A percentile compares a stretch with the other conserved stretches of the same genome.
Conservation (phyloP, 179 eudicot genomes). For the Beta macrorhiza region DNA sequence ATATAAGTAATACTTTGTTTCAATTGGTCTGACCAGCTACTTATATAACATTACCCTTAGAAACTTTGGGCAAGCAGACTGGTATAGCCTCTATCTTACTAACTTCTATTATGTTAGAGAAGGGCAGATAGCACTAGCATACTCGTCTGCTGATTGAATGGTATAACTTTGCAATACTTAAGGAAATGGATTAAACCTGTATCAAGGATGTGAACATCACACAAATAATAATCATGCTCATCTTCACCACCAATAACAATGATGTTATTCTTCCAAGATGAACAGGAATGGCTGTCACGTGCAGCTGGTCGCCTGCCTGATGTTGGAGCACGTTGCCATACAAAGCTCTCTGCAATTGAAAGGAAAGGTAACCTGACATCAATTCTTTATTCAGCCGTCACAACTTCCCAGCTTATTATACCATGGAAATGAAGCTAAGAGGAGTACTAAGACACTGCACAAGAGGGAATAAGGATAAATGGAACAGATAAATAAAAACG, state of each 20-base stretch:
- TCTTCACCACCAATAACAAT: conserved; percentile 96
- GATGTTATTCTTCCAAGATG: conserved; percentile 80
- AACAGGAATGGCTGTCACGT: conserved; percentile 89
- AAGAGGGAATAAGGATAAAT: neutral
- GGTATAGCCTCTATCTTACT: neutral
- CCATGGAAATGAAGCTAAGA: neutral
- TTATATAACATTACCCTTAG: neutral
- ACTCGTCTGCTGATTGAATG: neutral
- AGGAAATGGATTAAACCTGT: conserved; percentile 49
- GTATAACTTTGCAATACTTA: neutral
- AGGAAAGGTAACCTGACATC: conserved; percentile 15
- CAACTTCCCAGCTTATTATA: neutral
- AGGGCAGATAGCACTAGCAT: neutral
- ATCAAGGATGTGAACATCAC: conserved; percentile 89
- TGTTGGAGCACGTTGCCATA: conserved; percentile 68
- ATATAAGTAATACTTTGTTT: neutral
- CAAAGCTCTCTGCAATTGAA: conserved; percentile 57
- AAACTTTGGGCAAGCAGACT: neutral
- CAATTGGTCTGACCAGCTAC: neutral
- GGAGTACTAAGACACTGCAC: neutral
- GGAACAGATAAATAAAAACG: too few species aligned
- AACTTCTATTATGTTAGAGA: neutral
- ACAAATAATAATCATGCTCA: conserved; percentile 61
- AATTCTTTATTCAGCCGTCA: neutral
- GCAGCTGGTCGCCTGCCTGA: conserved; percentile 77